These are phyloP conservation scores for Barbarea vulgaris DNA, from an alignment of 345 rosid species.

Conservation along the genomic window DNA sequence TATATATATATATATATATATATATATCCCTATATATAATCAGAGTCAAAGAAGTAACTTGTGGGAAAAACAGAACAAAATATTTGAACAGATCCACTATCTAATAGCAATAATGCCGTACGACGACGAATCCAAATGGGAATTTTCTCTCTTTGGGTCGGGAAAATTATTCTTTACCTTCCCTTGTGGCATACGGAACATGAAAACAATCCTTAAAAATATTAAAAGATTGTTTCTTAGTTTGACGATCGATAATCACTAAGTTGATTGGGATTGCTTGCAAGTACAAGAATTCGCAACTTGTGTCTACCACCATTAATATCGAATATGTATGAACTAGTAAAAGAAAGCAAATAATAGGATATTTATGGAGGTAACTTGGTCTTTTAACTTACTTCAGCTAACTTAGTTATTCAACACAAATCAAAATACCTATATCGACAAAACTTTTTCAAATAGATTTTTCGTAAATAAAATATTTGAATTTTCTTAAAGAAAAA, in stretches of 20 bases:
- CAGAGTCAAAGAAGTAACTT: conserved; percentile 43
- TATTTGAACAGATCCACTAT: conserved; percentile 36
- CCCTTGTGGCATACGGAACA: conserved; percentile 42
- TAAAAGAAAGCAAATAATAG: conserved; percentile 17
- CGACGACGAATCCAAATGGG: conserved; percentile 28
- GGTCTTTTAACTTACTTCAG: background rate
- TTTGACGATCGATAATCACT: conserved; percentile 25
- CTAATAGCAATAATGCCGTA: conserved; percentile 32
- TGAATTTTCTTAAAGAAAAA: too few species aligned
- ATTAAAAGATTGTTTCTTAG: conserved; percentile 20
- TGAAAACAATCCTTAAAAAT: conserved; percentile 25
- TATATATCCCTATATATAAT: conserved; percentile 13
- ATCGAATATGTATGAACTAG: conserved; percentile 19
- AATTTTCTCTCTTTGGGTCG: conserved; percentile 10
- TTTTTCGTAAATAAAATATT: background rate
- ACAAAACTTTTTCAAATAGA: background rate
- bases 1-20: too few species aligned
- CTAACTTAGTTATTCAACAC: conserved; percentile 2
- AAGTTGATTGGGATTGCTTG: conserved; percentile 40
- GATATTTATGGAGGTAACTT: background rate
- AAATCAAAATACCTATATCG: background rate
- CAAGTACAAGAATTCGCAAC: conserved; percentile 32
- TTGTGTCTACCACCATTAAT: conserved; percentile 26
- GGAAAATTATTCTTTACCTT: conserved; percentile 24
- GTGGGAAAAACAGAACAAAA: conserved; percentile 31